Percentiles rank a stretch among this genome's conserved stretches.
These are phyloP conservation scores for Bondarzewia mesenterica DNA, from an alignment of 1,284 basidiomycete genomes.

Conservation along the genomic window DNA sequence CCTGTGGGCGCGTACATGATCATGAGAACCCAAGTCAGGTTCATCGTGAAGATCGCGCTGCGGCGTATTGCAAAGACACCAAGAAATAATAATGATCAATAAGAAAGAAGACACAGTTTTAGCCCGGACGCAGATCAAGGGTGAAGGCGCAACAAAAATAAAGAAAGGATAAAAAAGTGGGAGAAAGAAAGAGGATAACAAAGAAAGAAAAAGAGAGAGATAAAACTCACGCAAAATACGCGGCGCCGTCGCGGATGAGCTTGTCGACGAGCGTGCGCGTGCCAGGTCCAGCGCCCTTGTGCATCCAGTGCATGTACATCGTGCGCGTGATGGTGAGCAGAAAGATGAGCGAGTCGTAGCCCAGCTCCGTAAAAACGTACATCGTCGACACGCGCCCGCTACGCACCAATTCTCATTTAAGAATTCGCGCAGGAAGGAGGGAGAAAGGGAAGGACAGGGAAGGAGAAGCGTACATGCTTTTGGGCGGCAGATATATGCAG, in stretches of 20 bases:
- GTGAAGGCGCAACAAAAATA: too few relatives aligned
- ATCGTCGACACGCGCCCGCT: slow-evolving; percentile 10
- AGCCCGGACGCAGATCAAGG: too few relatives aligned
- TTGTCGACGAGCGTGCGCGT: slow-evolving; percentile 4
- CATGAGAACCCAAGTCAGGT: slow-evolving; percentile 14
- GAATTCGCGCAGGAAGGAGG: not conserved
- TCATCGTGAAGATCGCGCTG: slow-evolving; percentile 13
- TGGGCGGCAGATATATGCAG: slow-evolving; percentile 13
- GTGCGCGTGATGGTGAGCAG: slow-evolving; percentile 13
- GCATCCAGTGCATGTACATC: slow-evolving; percentile 12
- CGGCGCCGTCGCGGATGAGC: slow-evolving; percentile 11
- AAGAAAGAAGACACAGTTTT: not conserved
- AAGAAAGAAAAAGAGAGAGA: not conserved
- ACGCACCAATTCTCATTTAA: not conserved
- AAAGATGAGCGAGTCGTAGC: slow-evolving; percentile 12
- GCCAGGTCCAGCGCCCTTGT: slow-evolving; percentile 1
- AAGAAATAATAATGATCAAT: not conserved
- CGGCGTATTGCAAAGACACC: not conserved
- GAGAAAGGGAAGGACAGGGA: not conserved
- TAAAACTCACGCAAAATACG: slow-evolving; percentile 12
- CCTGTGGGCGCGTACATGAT: slow-evolving; percentile 13
- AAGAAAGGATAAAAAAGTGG: too few relatives aligned
- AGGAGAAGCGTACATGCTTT: slow-evolving; percentile 7
- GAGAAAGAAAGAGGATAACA: too few relatives aligned
- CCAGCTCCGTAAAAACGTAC: slow-evolving; percentile 14